Evolutionary conservation across 192 early-diverging fungal species (phyloP), one percentile per base, ranked within the genome.

Genomic region (Coemansia sp.): DNA sequence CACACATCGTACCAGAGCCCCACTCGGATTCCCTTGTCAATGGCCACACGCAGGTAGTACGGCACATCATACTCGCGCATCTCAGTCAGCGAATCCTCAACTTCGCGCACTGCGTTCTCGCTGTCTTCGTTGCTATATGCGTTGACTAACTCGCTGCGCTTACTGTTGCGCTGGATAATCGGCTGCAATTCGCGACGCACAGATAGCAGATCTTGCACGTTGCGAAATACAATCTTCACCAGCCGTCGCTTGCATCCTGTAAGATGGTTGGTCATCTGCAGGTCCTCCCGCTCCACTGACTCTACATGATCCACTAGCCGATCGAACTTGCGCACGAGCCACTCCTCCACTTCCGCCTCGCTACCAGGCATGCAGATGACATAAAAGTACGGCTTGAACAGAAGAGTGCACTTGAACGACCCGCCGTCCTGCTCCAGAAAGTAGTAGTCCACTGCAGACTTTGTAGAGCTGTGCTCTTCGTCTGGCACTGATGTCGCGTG

Each of bases 21-120:
- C 18, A 99, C 96, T 18, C 97, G 89, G 54, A 97, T 86, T 59
- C 92, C 90, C 60, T 88, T 84, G 73, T 99, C 95, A 49, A 99
- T 98, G 16, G 95, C 93, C 9, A 92, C 93, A 24, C 97, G 87
- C 51, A 93, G 84, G 69, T 96, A 98, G 75, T 98, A 99, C 41
- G 91, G 89, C n/a, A 99, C 86, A 67, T 99, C 97, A 64, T 90
- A 93, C 71, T 99, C 97, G n/a, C 97, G 87, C 57, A 98, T 86
- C 66, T 95, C 97, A 7, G 90, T 64, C 23, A 99, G 87, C 52
- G 85, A 78, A 53, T 95, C 93, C 68, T 75, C 83, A 22, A 82
- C 54, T 47, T 84, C 71, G 41, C 38, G 62, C 54, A 55, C 49
- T 9, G 32, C 54, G 14, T 55, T 62, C 9, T 27, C 57, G 25